Evolutionary conservation across 495 filamentous ascomycete species (phyloP), one percentile per base, ranked within the genome.

Genomic region (Hypoxylon cercidicola): DNA sequence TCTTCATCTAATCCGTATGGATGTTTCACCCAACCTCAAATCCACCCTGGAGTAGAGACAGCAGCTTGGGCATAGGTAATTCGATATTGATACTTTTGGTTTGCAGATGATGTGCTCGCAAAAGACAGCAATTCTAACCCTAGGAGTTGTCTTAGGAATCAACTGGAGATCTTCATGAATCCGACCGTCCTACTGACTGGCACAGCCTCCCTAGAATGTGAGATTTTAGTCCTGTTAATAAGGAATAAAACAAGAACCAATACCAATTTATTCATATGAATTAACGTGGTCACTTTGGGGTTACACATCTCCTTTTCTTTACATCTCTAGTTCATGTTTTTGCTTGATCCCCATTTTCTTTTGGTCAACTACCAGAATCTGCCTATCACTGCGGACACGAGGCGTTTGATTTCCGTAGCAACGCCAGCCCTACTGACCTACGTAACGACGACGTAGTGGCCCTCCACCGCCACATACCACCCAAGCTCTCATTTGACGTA

Each of bases 391-490:
- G 25, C 25, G 34, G 34, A 37, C 13, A 41, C 12, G 39, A 16
- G 39, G 39, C 39, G n/a, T 41, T n/a, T 16, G 15, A 16, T 6
- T 41, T 16, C 25, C 7, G 16, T 16, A 15, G 5, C 39, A 41
- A 2, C 39, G 16, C 12, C 39, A 16, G 9, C 18, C 18, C 19
- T 23, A 10, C 9, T 28, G 25, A n/a, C 25, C 40, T 19, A 7
- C 43, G 18, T 45, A 21, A 28, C 43, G 19, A 45, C 43, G 20
- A 4, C 15, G n/a, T 43, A 9, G 20, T 25, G 5, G 6, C 3
- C 45, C 4, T n/a, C 49, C 58, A 60, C 62, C 54, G 62, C 56
- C 63, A 56, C 52, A 48, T 32, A 45, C n/a, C n/a, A n/a, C n/a
- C 25, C 25, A 28, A 28, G 20, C 45, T 32, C 20, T 37, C 46